Conservation (phyloP, 2,329 filamentous ascomycete species). For the Aphanoascus verrucosus region DNA sequence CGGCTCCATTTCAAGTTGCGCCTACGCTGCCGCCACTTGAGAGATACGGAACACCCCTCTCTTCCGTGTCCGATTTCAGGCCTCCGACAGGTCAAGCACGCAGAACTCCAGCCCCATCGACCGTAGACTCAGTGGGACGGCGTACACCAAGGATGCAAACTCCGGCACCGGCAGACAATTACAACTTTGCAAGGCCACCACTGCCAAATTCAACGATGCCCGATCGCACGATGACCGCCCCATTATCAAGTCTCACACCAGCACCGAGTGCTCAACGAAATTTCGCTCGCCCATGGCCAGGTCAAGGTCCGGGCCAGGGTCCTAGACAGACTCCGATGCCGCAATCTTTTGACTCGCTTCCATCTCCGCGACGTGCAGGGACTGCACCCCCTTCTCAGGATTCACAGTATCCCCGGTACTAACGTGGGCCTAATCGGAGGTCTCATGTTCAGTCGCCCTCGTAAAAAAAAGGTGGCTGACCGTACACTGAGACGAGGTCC, state of each 20-base stretch:
- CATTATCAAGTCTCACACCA: slow-evolving; percentile 9
- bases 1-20: slow-evolving; percentile 14
- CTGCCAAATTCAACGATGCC: slow-evolving; percentile 4
- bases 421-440: not conserved
- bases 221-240: slow-evolving; percentile 14
- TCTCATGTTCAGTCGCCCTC: not conserved
- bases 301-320: not conserved
- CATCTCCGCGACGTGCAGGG: slow-evolving; percentile 4
- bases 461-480: not conserved
- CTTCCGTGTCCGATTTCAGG: slow-evolving; percentile 21
- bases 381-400: slow-evolving; percentile 8
- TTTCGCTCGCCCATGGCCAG: slow-evolving; percentile 8
- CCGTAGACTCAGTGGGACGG: slow-evolving; percentile 2
- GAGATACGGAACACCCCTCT: slow-evolving; percentile 47
- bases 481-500: too few relatives aligned
- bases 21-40: slow-evolving; percentile 18
- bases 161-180: slow-evolving; percentile 3
- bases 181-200: slow-evolving; percentile 1
- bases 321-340: not conserved
- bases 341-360: not conserved
- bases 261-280: slow-evolving; percentile 10
- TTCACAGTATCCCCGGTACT: not conserved
- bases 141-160: slow-evolving; percentile 6
- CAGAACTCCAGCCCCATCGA: slow-evolving; percentile 18
- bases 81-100: slow-evolving; percentile 18